Percentiles rank a stretch among this genome's conserved stretches.
phyloP scores from a whole-genome alignment of 345 rosid species.

The Anacardium occidentale region DNA sequence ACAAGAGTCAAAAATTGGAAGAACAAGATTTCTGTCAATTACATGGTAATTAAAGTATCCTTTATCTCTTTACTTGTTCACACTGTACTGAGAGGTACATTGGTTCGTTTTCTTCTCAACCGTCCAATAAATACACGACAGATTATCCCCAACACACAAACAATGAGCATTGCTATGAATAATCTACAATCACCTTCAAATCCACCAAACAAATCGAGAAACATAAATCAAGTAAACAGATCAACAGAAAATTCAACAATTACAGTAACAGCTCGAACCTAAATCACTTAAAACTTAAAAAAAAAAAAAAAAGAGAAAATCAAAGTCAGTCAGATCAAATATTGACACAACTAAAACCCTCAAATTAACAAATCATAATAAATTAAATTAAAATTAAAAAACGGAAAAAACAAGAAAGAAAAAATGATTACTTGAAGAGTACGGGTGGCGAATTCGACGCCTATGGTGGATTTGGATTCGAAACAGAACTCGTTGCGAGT shows the following conservation, averaged over 20 bases:
- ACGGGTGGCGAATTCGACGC: no score
- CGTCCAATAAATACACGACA: no score
- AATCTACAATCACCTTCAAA: background rate
- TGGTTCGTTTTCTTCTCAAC: no score
- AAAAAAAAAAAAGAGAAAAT: slow-evolving; percentile 25
- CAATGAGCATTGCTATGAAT: background rate
- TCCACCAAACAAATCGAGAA: background rate
- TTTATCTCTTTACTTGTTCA: no score
- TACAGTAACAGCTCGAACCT: background rate
- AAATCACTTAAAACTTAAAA: background rate
- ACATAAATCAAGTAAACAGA: background rate
- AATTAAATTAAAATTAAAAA: no score
- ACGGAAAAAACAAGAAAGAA: background rate
- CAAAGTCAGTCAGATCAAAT: background rate
- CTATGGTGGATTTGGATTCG: slow-evolving; percentile 94
- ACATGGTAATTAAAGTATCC: no score
- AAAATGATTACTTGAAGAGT: slow-evolving; percentile 54
- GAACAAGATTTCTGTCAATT: no score
- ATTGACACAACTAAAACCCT: background rate
- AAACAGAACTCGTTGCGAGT: slow-evolving; percentile 96
- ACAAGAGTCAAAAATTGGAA: no score
- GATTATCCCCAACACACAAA: no score
- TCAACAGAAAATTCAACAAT: background rate
- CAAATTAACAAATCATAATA: no score
- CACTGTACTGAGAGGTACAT: no score